Evolutionary conservation across 108 stramenopile genomes (phyloP).

Genomic region (Cyclotella sp.): DNA sequence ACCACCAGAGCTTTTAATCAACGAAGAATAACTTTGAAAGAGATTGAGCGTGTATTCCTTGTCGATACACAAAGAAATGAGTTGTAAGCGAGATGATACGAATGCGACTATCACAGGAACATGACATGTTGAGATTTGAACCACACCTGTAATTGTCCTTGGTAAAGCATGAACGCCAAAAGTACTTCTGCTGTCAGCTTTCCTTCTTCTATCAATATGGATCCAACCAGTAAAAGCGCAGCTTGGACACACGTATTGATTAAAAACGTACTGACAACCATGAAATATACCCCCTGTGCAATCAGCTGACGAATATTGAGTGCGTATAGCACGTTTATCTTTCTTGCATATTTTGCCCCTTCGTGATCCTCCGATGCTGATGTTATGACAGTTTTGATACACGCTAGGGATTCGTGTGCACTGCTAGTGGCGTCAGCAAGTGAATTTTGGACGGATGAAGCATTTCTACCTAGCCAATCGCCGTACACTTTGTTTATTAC

Average conservation of each 20-base stretch:
- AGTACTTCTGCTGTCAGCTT: constrained; percentile 74
- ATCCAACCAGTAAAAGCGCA: constrained; percentile 73
- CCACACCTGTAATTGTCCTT: constrained; percentile 77
- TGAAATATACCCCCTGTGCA: constrained; percentile 88
- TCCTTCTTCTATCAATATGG: constrained; percentile 65
- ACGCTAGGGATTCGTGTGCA: constrained; percentile 85
- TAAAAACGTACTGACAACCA: constrained; percentile 87
- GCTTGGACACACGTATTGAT: constrained; percentile 91
- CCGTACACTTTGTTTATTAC: constrained; percentile 87
- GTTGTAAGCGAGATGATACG: not conserved
- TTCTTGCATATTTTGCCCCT: constrained; percentile 65
- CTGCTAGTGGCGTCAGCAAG: constrained; percentile 82
- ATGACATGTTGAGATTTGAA: not conserved
- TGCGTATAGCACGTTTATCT: constrained; percentile 76
- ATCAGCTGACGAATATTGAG: constrained; percentile 87
- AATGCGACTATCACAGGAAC: not conserved
- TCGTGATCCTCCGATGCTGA: constrained; percentile 82
- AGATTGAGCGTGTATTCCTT: constrained; percentile 85
- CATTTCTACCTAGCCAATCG: constrained; percentile 80
- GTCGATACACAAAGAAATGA: constrained; percentile 1
- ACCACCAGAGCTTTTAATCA: constrained; percentile 86
- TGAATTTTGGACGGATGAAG: constrained; percentile 79
- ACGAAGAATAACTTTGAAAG: constrained; percentile 88
- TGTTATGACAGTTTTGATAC: constrained; percentile 85
- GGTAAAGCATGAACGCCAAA: constrained; percentile 97